phyloP scores from a whole-genome alignment of 2,329 filamentous ascomycete genomes.

The Chrysosporium keratinophilum region DNA sequence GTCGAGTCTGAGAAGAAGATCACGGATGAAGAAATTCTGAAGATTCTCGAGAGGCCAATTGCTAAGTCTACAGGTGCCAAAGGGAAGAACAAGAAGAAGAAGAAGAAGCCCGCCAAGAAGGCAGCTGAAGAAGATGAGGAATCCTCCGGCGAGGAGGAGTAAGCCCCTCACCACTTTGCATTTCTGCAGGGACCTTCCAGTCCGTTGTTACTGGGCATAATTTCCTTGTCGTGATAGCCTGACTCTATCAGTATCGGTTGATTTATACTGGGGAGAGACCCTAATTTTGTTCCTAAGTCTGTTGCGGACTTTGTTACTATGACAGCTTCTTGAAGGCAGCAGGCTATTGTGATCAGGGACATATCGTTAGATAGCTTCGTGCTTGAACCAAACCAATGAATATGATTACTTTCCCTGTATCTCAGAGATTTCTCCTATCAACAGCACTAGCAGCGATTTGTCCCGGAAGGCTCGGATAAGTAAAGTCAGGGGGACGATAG shows the following conservation, averaged over 20 bases:
- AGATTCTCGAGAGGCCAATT: constrained; percentile 83
- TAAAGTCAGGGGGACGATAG: not conserved
- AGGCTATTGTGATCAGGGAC: not conserved
- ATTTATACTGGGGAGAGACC: not conserved
- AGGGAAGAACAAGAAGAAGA: constrained; percentile 87
- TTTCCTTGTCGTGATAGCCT: not conserved
- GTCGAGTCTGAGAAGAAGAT: constrained; percentile 97
- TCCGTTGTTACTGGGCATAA: not conserved
- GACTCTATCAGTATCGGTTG: not conserved
- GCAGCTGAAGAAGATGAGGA: constrained; percentile 32
- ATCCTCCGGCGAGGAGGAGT: constrained; percentile 31
- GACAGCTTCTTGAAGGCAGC: not conserved
- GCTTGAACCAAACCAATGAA: constrained; percentile 5
- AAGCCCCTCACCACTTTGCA: constrained; percentile 17
- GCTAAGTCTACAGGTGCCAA: constrained; percentile 52
- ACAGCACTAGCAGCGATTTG: not conserved
- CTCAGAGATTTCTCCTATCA: not conserved
- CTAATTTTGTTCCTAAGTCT: not conserved
- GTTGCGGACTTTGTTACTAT: not conserved
- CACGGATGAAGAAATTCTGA: constrained; percentile 84
- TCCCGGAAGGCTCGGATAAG: not conserved
- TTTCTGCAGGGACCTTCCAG: not conserved
- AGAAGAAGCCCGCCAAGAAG: constrained; percentile 56
- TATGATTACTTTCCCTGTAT: not conserved
- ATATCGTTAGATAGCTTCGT: constrained; percentile 1